These are phyloP conservation scores for Achlya hypogyna DNA, from an alignment of 352 stramenopile genomes.

Conservation along the genomic window DNA sequence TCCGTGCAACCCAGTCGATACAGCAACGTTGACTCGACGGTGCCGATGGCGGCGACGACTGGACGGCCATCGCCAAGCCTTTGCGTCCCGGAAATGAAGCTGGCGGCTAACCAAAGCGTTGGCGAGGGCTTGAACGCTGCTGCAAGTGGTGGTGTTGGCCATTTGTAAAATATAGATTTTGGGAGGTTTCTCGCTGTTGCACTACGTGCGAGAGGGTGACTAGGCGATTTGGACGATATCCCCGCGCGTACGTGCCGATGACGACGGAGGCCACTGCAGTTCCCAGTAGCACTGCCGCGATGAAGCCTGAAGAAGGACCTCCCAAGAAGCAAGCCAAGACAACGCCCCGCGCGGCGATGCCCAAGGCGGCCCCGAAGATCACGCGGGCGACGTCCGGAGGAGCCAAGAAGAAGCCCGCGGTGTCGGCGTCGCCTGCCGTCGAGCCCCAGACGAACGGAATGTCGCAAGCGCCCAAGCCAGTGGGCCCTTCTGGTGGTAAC, in stretches of 20 bases:
- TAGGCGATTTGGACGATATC: neutral
- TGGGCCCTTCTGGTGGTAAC: no score
- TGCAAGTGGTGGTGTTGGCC: neutral
- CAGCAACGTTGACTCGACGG: no score
- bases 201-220: slow-evolving; percentile 6
- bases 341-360: neutral
- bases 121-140: no score
- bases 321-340: slow-evolving; percentile 13
- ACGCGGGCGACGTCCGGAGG: neutral
- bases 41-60: no score
- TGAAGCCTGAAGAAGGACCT: neutral
- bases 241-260: neutral
- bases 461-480: no score
- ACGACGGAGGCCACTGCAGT: neutral
- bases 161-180: slow-evolving; percentile 10
- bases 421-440: no score
- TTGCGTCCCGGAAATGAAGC: no score
- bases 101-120: no score
- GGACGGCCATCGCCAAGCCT: no score
- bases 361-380: neutral
- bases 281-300: neutral
- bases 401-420: slow-evolving; percentile 15
- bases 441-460: no score
- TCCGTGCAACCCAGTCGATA: no score
- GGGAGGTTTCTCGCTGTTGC: neutral